A percentile compares a stretch with the other conserved stretches of the same genome.
Evolutionary conservation across 352 stramenopile genomes (phyloP).

Genomic region (Pythium myriotylum): DNA sequence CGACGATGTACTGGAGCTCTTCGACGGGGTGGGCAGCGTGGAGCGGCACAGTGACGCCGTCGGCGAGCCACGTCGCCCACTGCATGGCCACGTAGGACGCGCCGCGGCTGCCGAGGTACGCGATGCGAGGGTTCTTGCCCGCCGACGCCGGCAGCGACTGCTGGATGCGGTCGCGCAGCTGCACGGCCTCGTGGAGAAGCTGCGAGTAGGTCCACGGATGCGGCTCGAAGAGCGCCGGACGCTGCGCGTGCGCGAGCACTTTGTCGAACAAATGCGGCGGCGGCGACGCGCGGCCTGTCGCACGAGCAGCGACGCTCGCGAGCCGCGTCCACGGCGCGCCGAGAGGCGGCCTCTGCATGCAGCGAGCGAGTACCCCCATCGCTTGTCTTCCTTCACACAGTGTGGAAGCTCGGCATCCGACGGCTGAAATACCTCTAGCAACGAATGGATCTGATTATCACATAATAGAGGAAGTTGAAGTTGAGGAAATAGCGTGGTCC

Average conservation of each 20-base stretch:
- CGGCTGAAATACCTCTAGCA: too few species aligned
- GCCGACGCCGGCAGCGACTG: not conserved
- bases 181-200: constrained; percentile 38
- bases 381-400: too few species aligned
- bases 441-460: too few species aligned
- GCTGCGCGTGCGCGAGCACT: constrained; percentile 27
- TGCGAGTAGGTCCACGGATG: constrained; percentile 48
- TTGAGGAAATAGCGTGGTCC: too few species aligned
- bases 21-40: constrained; percentile 51
- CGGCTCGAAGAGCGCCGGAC: constrained; percentile 21
- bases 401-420: too few species aligned
- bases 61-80: constrained; percentile 77
- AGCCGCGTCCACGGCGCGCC: too few species aligned
- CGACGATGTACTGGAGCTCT: constrained; percentile 80
- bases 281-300: too few species aligned
- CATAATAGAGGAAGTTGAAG: too few species aligned
- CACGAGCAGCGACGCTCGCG: too few species aligned
- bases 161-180: constrained; percentile 37
- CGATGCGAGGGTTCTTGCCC: constrained; percentile 26
- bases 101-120: constrained; percentile 44
- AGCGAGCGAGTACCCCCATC: too few species aligned
- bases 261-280: constrained; percentile 32
- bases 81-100: constrained; percentile 69
- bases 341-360: too few species aligned
- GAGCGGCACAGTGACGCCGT: constrained; percentile 67